Evolutionary conservation across 768 basidiomycete genomes (phyloP).

Genomic region (Lentinula guzmanii): DNA sequence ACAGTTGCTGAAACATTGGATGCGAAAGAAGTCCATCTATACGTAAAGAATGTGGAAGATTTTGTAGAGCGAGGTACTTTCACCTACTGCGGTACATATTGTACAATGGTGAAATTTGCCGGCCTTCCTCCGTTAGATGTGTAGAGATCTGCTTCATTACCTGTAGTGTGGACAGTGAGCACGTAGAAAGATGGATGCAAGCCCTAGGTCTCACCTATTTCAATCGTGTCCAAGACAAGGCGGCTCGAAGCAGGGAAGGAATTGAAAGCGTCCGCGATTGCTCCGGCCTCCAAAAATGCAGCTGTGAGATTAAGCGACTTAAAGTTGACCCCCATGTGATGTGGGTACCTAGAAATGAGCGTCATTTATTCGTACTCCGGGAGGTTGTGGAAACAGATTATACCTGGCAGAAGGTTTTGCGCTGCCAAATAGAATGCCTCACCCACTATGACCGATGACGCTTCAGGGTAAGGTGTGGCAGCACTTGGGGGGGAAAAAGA

Average conservation of each 20-base stretch:
- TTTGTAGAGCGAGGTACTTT: background rate
- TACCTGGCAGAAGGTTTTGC: slow-evolving; percentile 45
- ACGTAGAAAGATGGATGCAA: background rate
- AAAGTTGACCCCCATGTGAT: slow-evolving; percentile 67
- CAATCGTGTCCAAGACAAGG: slow-evolving; percentile 49
- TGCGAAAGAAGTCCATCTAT: slow-evolving; percentile 51
- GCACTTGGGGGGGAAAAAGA: slow-evolving; percentile 42
- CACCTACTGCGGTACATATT: slow-evolving; percentile 47
- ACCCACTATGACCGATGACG: slow-evolving; percentile 53
- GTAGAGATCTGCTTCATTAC: slow-evolving; percentile 60
- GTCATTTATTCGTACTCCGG: background rate
- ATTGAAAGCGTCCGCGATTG: slow-evolving; percentile 44
- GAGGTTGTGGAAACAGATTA: slow-evolving; percentile 4
- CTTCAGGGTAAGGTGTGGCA: slow-evolving; percentile 61
- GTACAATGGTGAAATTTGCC: slow-evolving; percentile 28
- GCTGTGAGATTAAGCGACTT: slow-evolving; percentile 47
- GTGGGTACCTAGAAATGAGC: slow-evolving; percentile 37
- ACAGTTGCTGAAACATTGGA: slow-evolving; percentile 37
- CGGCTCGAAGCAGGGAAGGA: slow-evolving; percentile 31
- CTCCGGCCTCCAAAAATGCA: slow-evolving; percentile 38
- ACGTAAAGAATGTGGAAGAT: background rate
- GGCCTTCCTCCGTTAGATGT: slow-evolving; percentile 35
- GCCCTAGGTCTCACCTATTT: slow-evolving; percentile 27
- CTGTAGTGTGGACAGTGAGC: background rate
- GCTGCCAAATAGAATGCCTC: slow-evolving; percentile 49